A percentile compares a stretch with the other conserved stretches of the same genome.
phyloP scores from a whole-genome alignment of 164 flowering plant genomes.

The grape (Vitis vinifera) region DNA sequence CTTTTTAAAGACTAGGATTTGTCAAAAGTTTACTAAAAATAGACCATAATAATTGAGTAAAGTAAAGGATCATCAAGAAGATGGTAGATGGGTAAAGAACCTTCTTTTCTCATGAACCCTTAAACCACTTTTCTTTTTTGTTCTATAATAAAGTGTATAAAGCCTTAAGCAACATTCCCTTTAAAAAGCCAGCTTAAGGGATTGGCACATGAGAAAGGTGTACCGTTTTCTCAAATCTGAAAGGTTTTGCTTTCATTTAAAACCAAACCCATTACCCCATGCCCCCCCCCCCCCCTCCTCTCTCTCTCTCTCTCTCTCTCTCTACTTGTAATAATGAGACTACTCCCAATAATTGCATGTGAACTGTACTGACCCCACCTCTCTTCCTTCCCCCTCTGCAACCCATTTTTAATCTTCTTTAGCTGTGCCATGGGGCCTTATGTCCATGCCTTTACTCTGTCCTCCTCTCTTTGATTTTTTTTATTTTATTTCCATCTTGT shows the following conservation, averaged over 20 bases:
- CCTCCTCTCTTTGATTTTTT: not conserved
- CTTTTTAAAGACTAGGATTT: no score
- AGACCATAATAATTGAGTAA: no score
- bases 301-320: not conserved
- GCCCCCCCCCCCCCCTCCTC: no score
- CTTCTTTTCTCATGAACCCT: no score
- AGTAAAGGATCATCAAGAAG: no score
- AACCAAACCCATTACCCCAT: not conserved
- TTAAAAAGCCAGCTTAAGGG: no score
- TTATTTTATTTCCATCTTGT: not conserved
- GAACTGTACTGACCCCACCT: not conserved
- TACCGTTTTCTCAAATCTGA: not conserved
- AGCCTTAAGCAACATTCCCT: no score
- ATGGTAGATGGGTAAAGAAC: no score
- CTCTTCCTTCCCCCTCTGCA: not conserved
- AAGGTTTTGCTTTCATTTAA: constrained; percentile 4
- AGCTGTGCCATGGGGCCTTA: not conserved
- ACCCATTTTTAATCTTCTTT: not conserved
- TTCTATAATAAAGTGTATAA: no score
- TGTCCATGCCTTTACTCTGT: not conserved
- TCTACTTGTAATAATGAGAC: not conserved
- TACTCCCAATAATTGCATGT: constrained; percentile 18
- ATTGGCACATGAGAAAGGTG: not conserved
- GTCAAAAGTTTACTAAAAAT: no score
- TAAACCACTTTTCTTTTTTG: no score